Base-by-base conservation (phyloP, 495 filamentous ascomycete genomes). In the Tetracladium marchalianum region DNA sequence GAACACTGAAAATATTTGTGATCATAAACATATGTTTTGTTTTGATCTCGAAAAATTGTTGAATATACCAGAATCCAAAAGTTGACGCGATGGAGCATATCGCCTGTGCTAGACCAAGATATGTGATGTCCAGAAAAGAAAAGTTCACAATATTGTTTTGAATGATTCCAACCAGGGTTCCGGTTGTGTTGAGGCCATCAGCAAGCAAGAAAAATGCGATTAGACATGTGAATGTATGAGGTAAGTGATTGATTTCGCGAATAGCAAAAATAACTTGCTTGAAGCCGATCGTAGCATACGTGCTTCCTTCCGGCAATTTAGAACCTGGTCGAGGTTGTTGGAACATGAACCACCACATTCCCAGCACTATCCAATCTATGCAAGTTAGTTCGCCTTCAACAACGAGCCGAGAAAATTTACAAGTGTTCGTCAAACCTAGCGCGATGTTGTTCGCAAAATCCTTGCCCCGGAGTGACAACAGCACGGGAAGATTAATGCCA, bases 301-400 rank as follows among this genome's bases (percentile, higher is more conserved):
- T 67, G 27, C 67, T 70, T 6, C 68, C 69, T 37, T 68, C 59
- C 8, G 67, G 69, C n/a, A 73, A 52, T 16, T 57, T 60, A 0
- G 67, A 68, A 3, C 69, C 68, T 3, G 66, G 68, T 6, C 69
- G 53, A 34, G 65, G 69, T 42, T 74, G 69, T 46, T 74, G 68
- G 47, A 69, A 72, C 18, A 74, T 53, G 35, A 74, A 72, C 71
- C 71, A 72, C 64, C 69, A 72, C 18, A 74, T 61, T 4, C 69
- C 68, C 1, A 74, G 53, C 3, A 72, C 40, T 5, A 74, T 60
- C 71, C 69, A 72, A 49, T 73, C 44, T 53, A 34, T 19, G 11
- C 15, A n/a, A 59, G 65, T 45, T 31, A 27, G 4, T 9, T 37
- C 46, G 17, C 12, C 22, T 34, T 32, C n/a, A 51, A n/a, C 47